Base-by-base conservation (phyloP, 2,329 filamentous ascomycete species). In the Dothideomycetes sp. region DNA sequence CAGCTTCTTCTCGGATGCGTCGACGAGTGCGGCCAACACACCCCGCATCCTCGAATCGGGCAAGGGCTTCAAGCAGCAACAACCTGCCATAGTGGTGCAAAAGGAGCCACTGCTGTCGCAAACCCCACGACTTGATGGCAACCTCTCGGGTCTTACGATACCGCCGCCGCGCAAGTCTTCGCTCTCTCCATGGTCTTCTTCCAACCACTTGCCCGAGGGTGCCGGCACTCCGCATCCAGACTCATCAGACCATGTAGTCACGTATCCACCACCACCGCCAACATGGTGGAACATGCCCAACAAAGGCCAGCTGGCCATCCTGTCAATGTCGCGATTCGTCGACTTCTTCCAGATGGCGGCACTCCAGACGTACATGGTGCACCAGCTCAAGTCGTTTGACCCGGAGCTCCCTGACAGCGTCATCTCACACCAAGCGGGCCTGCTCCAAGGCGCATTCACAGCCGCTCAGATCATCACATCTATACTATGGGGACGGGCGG, bases 301-400 rank as follows among this genome's bases (percentile, higher is more conserved):
- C 47, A 64, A 64, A 45, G 47, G 48, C 40, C 60, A 64, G 48
- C 47, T 65, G 43, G 54, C 56, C 46, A 58, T 65, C 40, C 56
- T 63, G 19, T 55, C 56, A 10, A 45, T 54, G 15, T 63, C 59
- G 12, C 62, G 61, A 30, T 60, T 65, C 44, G 61, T 63, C 51
- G 62, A 65, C 46, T 64, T 64, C 49, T 64, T 62, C 49, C 61
- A 64, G 46, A 62, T 61, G 60, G 61, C 61, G 5, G 60, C 61
- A 4, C 47, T 64, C 12, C 60, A 64, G 47, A 62, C 60, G n/a
- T 62, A 60, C 52, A 64, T 64, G 61, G 57, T 63, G 29, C 58
- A 63, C 38, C 60, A 64, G 47, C 52, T 65, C 15, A 59, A 60
- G 47, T 61, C 57, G 40, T 64, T 64, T 46, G 56, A 64, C 37